phyloP scores from a whole-genome alignment of 768 basidiomycete genomes.

The Lentinula edodes region DNA sequence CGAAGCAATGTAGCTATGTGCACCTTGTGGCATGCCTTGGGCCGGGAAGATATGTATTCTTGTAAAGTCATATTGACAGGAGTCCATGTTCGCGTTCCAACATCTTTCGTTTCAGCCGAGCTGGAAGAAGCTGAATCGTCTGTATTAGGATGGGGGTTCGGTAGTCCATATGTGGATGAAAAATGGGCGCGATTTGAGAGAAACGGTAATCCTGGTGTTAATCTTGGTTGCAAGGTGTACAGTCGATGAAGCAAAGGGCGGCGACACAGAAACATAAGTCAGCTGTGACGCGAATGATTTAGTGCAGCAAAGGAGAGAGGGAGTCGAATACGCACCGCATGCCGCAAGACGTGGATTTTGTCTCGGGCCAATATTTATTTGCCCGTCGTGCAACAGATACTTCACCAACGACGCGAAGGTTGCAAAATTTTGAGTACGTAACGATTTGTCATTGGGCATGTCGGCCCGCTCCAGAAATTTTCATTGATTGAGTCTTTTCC shows the following conservation, averaged over 20 bases:
- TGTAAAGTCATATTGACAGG: background rate
- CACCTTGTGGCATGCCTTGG: background rate
- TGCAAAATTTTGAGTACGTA: no score
- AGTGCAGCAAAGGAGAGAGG: slow-evolving; percentile 7
- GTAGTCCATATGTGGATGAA: background rate
- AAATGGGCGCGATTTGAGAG: no score
- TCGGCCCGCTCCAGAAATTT: no score
- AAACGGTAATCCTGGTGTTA: background rate
- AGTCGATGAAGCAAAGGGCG: slow-evolving; percentile 50
- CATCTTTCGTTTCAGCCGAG: background rate
- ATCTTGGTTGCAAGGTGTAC: slow-evolving; percentile 28
- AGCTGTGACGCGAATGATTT: slow-evolving; percentile 30
- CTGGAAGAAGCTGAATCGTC: background rate
- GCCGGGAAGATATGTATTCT: background rate
- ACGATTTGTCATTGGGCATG: no score
- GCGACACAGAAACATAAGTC: slow-evolving; percentile 71
- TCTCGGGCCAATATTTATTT: background rate
- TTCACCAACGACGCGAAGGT: background rate
- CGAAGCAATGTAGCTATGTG: background rate
- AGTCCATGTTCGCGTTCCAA: background rate
- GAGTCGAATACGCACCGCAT: slow-evolving; percentile 43
- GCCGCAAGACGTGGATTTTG: slow-evolving; percentile 28
- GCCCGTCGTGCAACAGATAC: background rate
- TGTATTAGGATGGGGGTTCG: background rate
- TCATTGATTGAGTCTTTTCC: no score